Evolutionary conservation across 2,329 filamentous ascomycete genomes (phyloP).

Genomic region (Claviceps citrina): DNA sequence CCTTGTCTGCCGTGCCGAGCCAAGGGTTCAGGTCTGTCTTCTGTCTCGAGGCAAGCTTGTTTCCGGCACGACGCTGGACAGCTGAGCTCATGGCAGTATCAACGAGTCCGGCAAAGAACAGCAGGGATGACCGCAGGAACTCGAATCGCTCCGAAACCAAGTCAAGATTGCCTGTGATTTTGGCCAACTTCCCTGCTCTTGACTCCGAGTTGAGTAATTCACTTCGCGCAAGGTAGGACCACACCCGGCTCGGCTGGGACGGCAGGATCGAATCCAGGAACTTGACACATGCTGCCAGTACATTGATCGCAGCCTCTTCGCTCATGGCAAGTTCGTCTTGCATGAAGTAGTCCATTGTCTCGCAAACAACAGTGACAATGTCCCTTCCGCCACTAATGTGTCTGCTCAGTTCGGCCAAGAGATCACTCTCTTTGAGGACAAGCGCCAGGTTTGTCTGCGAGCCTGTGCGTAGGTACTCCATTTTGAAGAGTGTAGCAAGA

Average conservation of each 20-base stretch:
- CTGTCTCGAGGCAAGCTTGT: conserved; percentile 32
- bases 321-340: conserved; percentile 41
- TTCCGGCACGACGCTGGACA: conserved; percentile 46
- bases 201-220: conserved; percentile 64
- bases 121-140: conserved; percentile 59
- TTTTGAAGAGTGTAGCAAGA: conserved; percentile 53
- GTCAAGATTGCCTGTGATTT: conserved; percentile 70
- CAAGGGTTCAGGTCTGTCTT: conserved; percentile 38
- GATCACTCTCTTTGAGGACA: conserved; percentile 19
- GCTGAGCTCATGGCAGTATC: conserved; percentile 59
- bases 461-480: conserved; percentile 26
- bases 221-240: conserved; percentile 77
- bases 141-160: conserved; percentile 61
- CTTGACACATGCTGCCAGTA: conserved; percentile 56
- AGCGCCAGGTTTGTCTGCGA: conserved; percentile 17
- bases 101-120: conserved; percentile 59
- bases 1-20: conserved; percentile 63
- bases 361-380: conserved; percentile 66
- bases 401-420: conserved; percentile 41
- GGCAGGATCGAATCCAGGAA: conserved; percentile 62
- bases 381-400: conserved; percentile 48
- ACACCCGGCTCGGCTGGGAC: conserved; percentile 69
- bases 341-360: conserved; percentile 62
- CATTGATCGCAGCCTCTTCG: conserved; percentile 49
- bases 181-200: conserved; percentile 59